phyloP scores from a whole-genome alignment of 163 green algal genomes.

The Trebouxiophyceae sp. region DNA sequence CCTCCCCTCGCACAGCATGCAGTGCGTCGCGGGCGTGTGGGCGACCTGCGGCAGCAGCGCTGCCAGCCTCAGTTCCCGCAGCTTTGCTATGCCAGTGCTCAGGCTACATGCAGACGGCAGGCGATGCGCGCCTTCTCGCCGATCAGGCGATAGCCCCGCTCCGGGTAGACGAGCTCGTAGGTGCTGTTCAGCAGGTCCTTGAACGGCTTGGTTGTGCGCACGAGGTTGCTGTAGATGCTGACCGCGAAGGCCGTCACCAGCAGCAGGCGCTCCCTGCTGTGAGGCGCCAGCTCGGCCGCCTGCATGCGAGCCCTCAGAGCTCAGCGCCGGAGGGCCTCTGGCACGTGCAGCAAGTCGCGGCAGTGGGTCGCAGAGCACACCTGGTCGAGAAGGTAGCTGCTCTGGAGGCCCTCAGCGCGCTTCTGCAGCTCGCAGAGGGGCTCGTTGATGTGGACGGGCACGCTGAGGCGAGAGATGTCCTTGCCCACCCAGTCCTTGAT shows the following conservation, averaged over 20 bases:
- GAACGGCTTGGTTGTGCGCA: conserved; percentile 2
- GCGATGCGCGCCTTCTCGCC: conserved; percentile 1
- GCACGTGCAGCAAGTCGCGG: too few species aligned
- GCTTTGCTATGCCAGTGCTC: background rate
- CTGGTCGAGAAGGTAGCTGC: background rate
- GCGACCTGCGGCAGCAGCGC: background rate
- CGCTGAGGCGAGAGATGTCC: conserved; percentile 1
- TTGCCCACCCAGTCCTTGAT: conserved; percentile 1
- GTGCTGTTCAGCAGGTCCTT: conserved; percentile 8
- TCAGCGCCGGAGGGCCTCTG: too few species aligned
- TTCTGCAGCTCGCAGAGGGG: conserved; percentile 1
- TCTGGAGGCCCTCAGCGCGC: conserved; percentile 5
- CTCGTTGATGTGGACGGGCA: conserved; percentile 7
- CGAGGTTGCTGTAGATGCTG: conserved; percentile 6
- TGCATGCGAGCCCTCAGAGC: background rate
- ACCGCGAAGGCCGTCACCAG: conserved; percentile 3
- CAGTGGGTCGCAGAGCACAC: too few species aligned
- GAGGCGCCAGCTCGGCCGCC: background rate
- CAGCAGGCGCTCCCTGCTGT: conserved; percentile 4
- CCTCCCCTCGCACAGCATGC: background rate
- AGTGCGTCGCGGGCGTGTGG: conserved; percentile 1
- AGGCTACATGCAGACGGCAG: background rate
- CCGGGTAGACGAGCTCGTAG: conserved; percentile 2
- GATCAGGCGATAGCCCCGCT: background rate
- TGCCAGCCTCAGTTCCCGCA: background rate